Conservation (phyloP, 768 basidiomycete species). For the Lactifluus hygrophoroides region DNA sequence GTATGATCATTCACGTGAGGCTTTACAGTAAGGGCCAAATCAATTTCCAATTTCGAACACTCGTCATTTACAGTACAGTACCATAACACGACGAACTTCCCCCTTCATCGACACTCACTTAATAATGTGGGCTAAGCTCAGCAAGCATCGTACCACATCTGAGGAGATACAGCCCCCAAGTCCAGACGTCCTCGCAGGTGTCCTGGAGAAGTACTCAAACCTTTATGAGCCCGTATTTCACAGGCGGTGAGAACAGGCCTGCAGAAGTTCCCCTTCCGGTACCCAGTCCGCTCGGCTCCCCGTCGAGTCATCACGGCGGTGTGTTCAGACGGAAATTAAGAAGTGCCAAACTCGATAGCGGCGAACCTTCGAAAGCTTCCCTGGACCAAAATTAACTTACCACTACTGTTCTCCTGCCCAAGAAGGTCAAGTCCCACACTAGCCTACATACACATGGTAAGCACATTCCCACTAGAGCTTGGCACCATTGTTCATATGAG, state of each 20-base stretch:
- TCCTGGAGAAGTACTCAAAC: constrained; percentile 15
- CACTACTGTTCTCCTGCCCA: constrained; percentile 13
- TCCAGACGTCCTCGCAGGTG: constrained; percentile 9
- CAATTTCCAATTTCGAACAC: no score
- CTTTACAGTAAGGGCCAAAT: no score
- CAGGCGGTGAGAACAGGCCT: background rate
- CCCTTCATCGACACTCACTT: constrained; percentile 1
- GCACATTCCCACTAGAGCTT: background rate
- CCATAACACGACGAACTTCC: no score
- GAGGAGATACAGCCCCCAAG: constrained; percentile 12
- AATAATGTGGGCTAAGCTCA: constrained; percentile 19
- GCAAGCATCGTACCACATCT: constrained; percentile 5
- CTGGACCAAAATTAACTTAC: constrained; percentile 14
- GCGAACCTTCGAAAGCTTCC: constrained; percentile 13
- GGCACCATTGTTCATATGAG: background rate
- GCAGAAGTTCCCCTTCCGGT: constrained; percentile 15
- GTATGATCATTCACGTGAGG: no score
- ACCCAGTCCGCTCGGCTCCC: constrained; percentile 18
- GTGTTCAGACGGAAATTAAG: constrained; percentile 19
- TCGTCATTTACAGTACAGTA: background rate
- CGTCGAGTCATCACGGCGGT: constrained; percentile 16
- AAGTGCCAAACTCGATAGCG: constrained; percentile 11
- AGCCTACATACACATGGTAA: constrained; percentile 14
- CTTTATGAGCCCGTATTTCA: constrained; percentile 6
- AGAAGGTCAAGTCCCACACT: constrained; percentile 20